These are phyloP conservation scores for Ceratocystis papillata DNA, from an alignment of 2,329 filamentous ascomycete species.

Conservation along the genomic window DNA sequence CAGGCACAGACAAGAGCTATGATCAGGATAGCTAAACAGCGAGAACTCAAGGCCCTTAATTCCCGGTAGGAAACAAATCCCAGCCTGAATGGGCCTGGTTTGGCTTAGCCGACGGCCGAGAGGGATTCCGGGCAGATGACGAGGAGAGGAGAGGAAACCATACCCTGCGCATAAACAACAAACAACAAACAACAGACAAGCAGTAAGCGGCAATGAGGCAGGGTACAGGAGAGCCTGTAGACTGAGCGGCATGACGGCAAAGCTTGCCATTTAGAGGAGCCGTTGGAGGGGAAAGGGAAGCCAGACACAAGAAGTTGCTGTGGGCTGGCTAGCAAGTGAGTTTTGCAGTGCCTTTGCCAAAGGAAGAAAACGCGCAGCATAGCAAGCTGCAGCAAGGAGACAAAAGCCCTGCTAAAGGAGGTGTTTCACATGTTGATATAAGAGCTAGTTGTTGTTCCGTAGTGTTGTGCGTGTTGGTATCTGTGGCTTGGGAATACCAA, in stretches of 20 bases:
- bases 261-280: too few relatives aligned
- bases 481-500: not conserved
- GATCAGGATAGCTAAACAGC: too few relatives aligned
- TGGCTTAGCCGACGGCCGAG: conserved; percentile 6
- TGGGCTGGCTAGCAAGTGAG: too few relatives aligned
- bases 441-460: not conserved
- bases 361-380: too few relatives aligned
- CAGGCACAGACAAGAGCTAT: too few relatives aligned
- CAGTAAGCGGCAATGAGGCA: too few relatives aligned
- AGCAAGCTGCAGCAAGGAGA: not conserved
- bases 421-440: not conserved
- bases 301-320: too few relatives aligned
- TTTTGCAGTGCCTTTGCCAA: too few relatives aligned
- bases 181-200: not conserved
- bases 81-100: not conserved
- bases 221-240: too few relatives aligned
- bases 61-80: not conserved
- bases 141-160: not conserved
- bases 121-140: not conserved
- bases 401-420: not conserved
- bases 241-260: too few relatives aligned
- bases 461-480: not conserved
- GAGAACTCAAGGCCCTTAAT: too few relatives aligned
- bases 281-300: too few relatives aligned
- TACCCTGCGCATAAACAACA: not conserved